Percentiles rank a stretch among this genome's conserved stretches.
These are phyloP conservation scores for Pseudoneurospora amorphoporcata DNA, from an alignment of 495 filamentous ascomycete species.

Conservation along the genomic window DNA sequence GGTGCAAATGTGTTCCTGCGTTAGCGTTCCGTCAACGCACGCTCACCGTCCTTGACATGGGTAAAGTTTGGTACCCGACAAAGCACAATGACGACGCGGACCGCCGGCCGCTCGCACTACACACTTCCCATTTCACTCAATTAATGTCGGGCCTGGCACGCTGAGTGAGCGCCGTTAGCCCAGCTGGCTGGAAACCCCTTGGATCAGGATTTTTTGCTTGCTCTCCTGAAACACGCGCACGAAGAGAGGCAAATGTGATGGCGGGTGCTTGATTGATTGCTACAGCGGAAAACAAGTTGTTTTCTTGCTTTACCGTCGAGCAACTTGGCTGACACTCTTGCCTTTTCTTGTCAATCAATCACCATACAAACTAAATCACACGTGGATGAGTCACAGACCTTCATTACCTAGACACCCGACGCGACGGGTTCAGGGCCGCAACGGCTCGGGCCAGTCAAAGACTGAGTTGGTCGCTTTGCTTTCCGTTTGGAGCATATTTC, in stretches of 20 bases:
- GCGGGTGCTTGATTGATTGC: neutral
- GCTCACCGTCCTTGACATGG: neutral
- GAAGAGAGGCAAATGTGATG: neutral
- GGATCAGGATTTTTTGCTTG: neutral
- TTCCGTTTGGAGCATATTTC: neutral
- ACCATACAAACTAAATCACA: neutral
- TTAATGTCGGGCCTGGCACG: neutral
- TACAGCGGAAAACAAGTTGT: neutral
- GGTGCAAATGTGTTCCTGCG: neutral
- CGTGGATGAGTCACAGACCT: neutral
- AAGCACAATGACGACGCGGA: neutral
- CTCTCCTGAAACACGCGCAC: neutral
- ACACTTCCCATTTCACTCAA: neutral
- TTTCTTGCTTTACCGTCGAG: neutral
- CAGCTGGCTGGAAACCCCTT: neutral
- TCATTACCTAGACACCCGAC: neutral
- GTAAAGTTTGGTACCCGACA: neutral
- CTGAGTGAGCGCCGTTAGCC: neutral
- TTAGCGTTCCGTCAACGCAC: neutral
- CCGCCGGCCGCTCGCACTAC: neutral
- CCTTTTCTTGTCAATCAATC: neutral
- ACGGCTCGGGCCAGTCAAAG: neutral
- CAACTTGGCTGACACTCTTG: neutral
- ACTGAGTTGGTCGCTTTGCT: neutral
- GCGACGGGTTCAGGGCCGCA: neutral